Conservation (phyloP, 2,329 filamentous ascomycete species). For the Pseudogymnoascus sp. region DNA sequence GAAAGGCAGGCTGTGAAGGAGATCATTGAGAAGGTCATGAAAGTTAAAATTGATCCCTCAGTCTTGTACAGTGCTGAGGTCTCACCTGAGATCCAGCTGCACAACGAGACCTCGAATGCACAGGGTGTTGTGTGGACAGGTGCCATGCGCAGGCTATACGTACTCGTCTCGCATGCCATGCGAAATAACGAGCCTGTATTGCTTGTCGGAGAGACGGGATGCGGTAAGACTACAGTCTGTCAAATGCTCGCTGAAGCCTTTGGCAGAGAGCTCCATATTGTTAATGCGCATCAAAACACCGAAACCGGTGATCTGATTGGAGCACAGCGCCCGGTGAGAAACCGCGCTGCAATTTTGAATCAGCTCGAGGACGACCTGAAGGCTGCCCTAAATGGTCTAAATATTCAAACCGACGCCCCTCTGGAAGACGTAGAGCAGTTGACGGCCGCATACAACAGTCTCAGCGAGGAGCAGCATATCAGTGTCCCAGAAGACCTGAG, state of each 20-base stretch:
- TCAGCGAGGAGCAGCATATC: slow-evolving; percentile 38
- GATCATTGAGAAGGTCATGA: slow-evolving; percentile 86
- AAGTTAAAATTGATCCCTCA: slow-evolving; percentile 67
- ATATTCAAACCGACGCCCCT: slow-evolving; percentile 44
- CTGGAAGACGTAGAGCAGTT: slow-evolving; percentile 51
- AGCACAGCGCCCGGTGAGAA: slow-evolving; percentile 83
- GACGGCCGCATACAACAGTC: slow-evolving; percentile 33
- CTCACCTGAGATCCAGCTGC: slow-evolving; percentile 46
- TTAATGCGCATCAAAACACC: slow-evolving; percentile 97
- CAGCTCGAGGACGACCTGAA: slow-evolving; percentile 54
- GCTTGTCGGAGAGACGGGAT: slow-evolving; percentile 92
- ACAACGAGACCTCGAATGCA: slow-evolving; percentile 38
- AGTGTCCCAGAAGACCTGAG: slow-evolving; percentile 24
- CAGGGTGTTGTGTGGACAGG: slow-evolving; percentile 84
- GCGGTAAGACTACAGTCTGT: slow-evolving; percentile 94
- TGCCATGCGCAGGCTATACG: slow-evolving; percentile 85
- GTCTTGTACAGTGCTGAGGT: slow-evolving; percentile 58
- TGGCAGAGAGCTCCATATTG: slow-evolving; percentile 67
- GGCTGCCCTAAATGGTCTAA: slow-evolving; percentile 31
- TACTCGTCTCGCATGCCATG: slow-evolving; percentile 79
- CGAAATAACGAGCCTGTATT: slow-evolving; percentile 89
- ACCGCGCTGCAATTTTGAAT: slow-evolving; percentile 64
- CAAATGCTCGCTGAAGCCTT: slow-evolving; percentile 82
- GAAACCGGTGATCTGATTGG: slow-evolving; percentile 97
- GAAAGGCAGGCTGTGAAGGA: slow-evolving; percentile 77